Conservation (phyloP, 2,329 filamentous ascomycete species). For the Calycina marina region DNA sequence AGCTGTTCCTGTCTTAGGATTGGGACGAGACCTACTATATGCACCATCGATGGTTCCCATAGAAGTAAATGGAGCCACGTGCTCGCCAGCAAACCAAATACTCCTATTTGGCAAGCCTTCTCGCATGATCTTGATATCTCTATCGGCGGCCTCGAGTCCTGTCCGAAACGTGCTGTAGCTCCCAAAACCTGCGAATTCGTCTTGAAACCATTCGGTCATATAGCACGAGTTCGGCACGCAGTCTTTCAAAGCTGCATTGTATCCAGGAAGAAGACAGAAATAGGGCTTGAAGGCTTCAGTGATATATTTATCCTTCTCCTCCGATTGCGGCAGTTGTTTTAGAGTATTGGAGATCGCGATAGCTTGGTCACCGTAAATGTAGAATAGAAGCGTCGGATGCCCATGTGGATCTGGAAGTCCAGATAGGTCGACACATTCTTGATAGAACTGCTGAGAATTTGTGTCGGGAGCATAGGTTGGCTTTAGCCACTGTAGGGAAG, state of each 20-base stretch:
- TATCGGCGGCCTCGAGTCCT: slow-evolving; percentile 39
- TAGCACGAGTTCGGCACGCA: slow-evolving; percentile 41
- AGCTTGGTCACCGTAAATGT: slow-evolving; percentile 33
- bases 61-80: slow-evolving; percentile 78
- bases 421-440: slow-evolving; percentile 47
- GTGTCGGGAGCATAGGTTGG: slow-evolving; percentile 39
- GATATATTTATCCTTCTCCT: slow-evolving; percentile 19
- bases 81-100: slow-evolving; percentile 56
- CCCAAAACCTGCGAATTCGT: slow-evolving; percentile 51
- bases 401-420: slow-evolving; percentile 31
- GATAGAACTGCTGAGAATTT: slow-evolving; percentile 38
- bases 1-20: not conserved
- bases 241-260: slow-evolving; percentile 25
- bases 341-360: slow-evolving; percentile 19
- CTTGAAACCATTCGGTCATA: slow-evolving; percentile 50
- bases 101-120: slow-evolving; percentile 26
- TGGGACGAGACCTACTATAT: slow-evolving; percentile 40
- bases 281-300: slow-evolving; percentile 45
- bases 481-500: slow-evolving; percentile 45
- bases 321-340: slow-evolving; percentile 5
- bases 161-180: slow-evolving; percentile 56
- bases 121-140: slow-evolving; percentile 39
- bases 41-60: slow-evolving; percentile 81
- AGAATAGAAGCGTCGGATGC: slow-evolving; percentile 57
- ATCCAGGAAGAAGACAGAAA: slow-evolving; percentile 47